Base-by-base conservation (phyloP, 2,329 filamentous ascomycete species). In the Exutisphaerella laricina region DNA sequence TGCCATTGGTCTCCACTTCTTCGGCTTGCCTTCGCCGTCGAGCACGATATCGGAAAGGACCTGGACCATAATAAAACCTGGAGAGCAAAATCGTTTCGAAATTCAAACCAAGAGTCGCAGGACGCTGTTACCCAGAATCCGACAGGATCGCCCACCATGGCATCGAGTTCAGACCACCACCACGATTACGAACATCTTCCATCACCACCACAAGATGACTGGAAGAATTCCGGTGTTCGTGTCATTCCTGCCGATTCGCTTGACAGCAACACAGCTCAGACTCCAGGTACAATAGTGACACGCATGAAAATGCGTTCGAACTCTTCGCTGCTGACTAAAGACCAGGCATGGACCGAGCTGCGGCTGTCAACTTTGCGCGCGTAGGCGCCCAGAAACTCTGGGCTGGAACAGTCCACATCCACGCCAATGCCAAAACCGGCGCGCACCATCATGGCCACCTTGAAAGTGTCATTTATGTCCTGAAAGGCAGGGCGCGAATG, bases 391-490 rank as follows among this genome's bases (percentile, higher is more conserved):
- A 70, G 46, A 69, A 69, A 42, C 57, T 71, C 17, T 71, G 68
- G 68, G 68, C 68, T 4, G 68, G 68, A 0, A 70, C 68, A 2
- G 68, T 71, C 16, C 53, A 67, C 46, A 70, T 70, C 48, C 62
- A 68, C 46, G 51, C 68, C 1, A 61, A 70, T 45, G 69, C 66
- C 33, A 71, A 71, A 49, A 71, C 68, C 14, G 67, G 67, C 1
- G 67, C 67, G 1, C 67, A 69, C 45, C 67, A 70, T 46, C 67
- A 70, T 50, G 68, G 69, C 6, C 69, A 70, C 45, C 57, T 71
- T 25, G 68, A 71, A 53, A 65, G 60, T 17, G 66, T 71, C 13
- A 70, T 71, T 48, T 71, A 70, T 54, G 62, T 70, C 8, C 49
- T 71, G 20, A 68, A 68, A 48, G 69, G 69, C 33, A 62, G 61